Percentiles rank a stretch among this genome's conserved stretches.
These are phyloP conservation scores for Boletus edulis DNA, from an alignment of 768 basidiomycete genomes.

Conservation along the genomic window DNA sequence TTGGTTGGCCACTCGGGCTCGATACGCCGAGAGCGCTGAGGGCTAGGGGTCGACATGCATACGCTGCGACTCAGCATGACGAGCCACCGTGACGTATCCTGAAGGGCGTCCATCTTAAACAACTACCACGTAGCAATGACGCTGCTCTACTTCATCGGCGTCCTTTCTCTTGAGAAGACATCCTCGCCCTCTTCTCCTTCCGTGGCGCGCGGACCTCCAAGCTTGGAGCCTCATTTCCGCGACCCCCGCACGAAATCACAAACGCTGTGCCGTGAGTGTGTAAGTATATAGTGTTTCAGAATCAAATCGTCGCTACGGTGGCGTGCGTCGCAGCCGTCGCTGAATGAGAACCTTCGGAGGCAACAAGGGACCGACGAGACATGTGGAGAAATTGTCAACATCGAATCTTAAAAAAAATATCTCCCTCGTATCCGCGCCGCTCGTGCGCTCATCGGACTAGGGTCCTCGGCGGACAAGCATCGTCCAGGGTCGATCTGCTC, in stretches of 20 bases:
- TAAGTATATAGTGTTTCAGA: constrained; percentile 11
- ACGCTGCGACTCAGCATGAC: background rate
- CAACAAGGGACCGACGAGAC: background rate
- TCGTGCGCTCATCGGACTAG: constrained; percentile 10
- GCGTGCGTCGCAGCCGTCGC: background rate
- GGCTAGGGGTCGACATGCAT: background rate
- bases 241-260: background rate
- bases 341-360: background rate
- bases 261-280: background rate
- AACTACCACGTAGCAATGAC: background rate
- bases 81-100: background rate
- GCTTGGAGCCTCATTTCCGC: background rate
- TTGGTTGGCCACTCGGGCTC: background rate
- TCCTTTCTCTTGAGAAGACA: background rate
- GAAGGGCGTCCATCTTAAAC: background rate
- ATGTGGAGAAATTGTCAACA: background rate
- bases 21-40: background rate
- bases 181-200: background rate
- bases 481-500: constrained; percentile 4
- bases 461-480: background rate
- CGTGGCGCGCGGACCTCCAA: background rate
- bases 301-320: background rate
- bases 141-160: background rate
- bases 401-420: background rate
- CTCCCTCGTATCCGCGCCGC: background rate